Percentiles rank a stretch among this genome's conserved stretches.
phyloP scores from a whole-genome alignment of 2,329 filamentous ascomycete species.

The Aspergillus costaricaensis region DNA sequence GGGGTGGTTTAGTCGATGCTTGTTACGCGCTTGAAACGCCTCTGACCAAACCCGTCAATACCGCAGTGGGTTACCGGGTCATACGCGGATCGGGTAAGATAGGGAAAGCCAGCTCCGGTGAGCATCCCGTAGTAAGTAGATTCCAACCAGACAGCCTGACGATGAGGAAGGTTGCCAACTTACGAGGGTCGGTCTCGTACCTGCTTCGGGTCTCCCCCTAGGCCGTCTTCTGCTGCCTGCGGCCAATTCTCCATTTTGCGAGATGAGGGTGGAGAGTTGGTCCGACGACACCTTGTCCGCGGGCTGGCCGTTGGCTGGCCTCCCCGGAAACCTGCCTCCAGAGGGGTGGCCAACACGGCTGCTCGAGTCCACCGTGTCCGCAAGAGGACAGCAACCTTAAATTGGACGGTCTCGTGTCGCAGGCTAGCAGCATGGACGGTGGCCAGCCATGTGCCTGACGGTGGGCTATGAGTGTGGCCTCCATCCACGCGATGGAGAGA shows the following conservation, averaged over 20 bases:
- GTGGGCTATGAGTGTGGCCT: not conserved
- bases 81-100: slow-evolving; percentile 28
- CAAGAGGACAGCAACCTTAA: slow-evolving; percentile 7
- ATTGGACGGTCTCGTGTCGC: not conserved
- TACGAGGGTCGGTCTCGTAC: not conserved
- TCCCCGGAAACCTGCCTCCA: not conserved
- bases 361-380: slow-evolving; percentile 4
- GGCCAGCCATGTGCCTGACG: slow-evolving; percentile 1
- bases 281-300: not conserved
- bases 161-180: not conserved
- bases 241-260: not conserved
- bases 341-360: not conserved
- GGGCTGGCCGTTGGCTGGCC: not conserved
- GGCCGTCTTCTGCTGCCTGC: not conserved
- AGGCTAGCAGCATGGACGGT: not conserved
- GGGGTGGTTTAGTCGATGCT: slow-evolving; percentile 4
- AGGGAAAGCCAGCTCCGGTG: slow-evolving; percentile 19
- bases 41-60: slow-evolving; percentile 10
- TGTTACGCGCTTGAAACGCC: slow-evolving; percentile 18
- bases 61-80: slow-evolving; percentile 12
- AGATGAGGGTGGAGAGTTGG: not conserved
- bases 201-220: not conserved
- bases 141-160: not conserved
- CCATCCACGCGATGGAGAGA: not conserved
- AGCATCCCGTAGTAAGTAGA: not conserved